Base-by-base conservation (phyloP, 225 moss, liverwort and hornwort genomes). In the Straminergon stramineum region DNA sequence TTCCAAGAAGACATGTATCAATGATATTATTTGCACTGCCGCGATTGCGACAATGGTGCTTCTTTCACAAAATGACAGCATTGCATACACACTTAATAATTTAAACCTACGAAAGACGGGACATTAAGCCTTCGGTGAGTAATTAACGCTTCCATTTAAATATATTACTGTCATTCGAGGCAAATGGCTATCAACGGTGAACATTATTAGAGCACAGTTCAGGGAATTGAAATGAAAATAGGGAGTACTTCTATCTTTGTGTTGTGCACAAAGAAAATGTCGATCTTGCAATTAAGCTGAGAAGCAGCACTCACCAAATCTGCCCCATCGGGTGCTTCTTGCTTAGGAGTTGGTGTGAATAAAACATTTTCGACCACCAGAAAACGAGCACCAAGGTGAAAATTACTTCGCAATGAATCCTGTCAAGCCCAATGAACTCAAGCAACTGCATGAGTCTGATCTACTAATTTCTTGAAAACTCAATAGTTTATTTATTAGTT, bases 281-380 rank as follows among this genome's bases (percentile, higher is more conserved):
- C 23, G 34, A 64, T 73, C 88, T 88, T 43, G 64, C 43, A 81
- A n/a, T 61, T 70, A 43, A 60, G 51, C n/a, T 39, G 37, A 73
- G 52, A 65, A 81, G 60, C 39, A 78, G 31, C 78, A 75, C 91
- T 88, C 88, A 94, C 94, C 94, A 94, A 51, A 94, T 94, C 84
- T 93, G 94, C 34, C 94, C 94, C 93, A 94, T 92, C 45, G 94
- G 93, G 15, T 93, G 92, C 91, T 94, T 94, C 90, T 88, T 94
- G 93, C 92, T 91, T 6, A 94, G 90, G 68, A 94, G 87, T 85
- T 94, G 93, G 83, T 94, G 93, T 28, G 94, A 94, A 88, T 94
- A 94, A 88, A 94, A 94, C 94, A 94, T 93, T 27, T 52, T 84
- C 60, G 52, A 86, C 91, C 71, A 20, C 81, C 74, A 68, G 48